A percentile compares a stretch with the other conserved stretches of the same genome.
These are phyloP conservation scores for Hypoxylon fuscum DNA, from an alignment of 495 filamentous ascomycete species.

Conservation along the genomic window DNA sequence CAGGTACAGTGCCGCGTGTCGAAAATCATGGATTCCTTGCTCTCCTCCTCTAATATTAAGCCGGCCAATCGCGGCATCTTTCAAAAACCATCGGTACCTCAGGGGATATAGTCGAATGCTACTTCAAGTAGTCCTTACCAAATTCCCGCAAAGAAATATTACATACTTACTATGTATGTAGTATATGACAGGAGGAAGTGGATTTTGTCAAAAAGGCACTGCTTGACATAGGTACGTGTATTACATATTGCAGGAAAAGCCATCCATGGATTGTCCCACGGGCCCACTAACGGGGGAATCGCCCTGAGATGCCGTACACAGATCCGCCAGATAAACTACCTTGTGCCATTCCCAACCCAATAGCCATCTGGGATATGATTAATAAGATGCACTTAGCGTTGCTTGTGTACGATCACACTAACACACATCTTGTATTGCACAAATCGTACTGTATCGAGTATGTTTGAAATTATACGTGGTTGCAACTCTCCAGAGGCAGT, in stretches of 20 bases:
- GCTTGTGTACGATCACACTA: no score
- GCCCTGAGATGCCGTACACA: constrained; percentile 31
- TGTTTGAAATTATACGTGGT: neutral
- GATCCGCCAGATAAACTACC: constrained; percentile 39
- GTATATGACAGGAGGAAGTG: no score
- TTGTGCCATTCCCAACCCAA: constrained; percentile 12
- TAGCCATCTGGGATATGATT: neutral
- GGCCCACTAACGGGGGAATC: constrained; percentile 36
- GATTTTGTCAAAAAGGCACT: no score
- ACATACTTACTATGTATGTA: no score
- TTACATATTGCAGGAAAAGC: neutral
- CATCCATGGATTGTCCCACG: constrained; percentile 17
- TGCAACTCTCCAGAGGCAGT: constrained; percentile 1
- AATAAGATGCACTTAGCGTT: no score
- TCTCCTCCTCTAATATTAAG: constrained; percentile 12
- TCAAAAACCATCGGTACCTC: constrained; percentile 7
- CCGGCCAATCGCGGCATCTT: constrained; percentile 36
- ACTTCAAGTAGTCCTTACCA: neutral
- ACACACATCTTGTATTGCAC: no score
- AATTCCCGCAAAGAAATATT: neutral
- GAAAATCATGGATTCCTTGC: neutral
- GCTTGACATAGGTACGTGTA: neutral
- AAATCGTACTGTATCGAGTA: neutral
- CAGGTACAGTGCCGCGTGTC: constrained; percentile 3
- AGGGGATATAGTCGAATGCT: neutral